A percentile compares a stretch with the other conserved stretches of the same genome.
phyloP scores from a whole-genome alignment of 2,329 filamentous ascomycete species.

The Geosmithia morbida region DNA sequence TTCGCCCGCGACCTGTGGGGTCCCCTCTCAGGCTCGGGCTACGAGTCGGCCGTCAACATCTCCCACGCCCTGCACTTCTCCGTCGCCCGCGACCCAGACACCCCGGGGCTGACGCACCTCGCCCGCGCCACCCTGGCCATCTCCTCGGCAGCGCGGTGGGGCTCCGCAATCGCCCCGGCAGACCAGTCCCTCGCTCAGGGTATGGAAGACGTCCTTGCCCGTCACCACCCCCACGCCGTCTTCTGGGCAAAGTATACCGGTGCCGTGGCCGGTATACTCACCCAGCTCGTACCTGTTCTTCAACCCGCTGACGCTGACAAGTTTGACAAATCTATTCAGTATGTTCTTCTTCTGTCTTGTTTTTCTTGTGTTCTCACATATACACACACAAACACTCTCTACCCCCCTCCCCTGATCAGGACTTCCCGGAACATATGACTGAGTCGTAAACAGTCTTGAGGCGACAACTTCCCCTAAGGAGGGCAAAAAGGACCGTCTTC shows the following conservation, averaged over 20 bases:
- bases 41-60: slow-evolving; percentile 38
- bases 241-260: slow-evolving; percentile 43
- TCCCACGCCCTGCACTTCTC: slow-evolving; percentile 60
- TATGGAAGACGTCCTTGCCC: slow-evolving; percentile 25
- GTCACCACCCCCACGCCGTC: slow-evolving; percentile 19
- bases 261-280: slow-evolving; percentile 27
- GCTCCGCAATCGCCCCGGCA: slow-evolving; percentile 37
- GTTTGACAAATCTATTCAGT: slow-evolving; percentile 24
- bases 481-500: slow-evolving; percentile 20
- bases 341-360: slow-evolving; percentile 4
- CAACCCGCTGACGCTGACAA: slow-evolving; percentile 20
- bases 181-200: slow-evolving; percentile 28
- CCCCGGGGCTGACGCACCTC: slow-evolving; percentile 61
- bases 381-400: too few species aligned
- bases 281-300: slow-evolving; percentile 23
- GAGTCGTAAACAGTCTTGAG: slow-evolving; percentile 9
- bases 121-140: slow-evolving; percentile 58
- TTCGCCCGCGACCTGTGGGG: slow-evolving; percentile 37
- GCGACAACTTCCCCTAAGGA: slow-evolving; percentile 12
- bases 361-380: not conserved
- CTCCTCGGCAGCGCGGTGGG: slow-evolving; percentile 61
- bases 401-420: not conserved
- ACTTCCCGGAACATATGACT: not conserved
- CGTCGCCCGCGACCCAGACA: slow-evolving; percentile 50
- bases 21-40: slow-evolving; percentile 31